Base-by-base conservation (phyloP, 1,139 yeast species). In the Geotrichum macrosporum region DNA sequence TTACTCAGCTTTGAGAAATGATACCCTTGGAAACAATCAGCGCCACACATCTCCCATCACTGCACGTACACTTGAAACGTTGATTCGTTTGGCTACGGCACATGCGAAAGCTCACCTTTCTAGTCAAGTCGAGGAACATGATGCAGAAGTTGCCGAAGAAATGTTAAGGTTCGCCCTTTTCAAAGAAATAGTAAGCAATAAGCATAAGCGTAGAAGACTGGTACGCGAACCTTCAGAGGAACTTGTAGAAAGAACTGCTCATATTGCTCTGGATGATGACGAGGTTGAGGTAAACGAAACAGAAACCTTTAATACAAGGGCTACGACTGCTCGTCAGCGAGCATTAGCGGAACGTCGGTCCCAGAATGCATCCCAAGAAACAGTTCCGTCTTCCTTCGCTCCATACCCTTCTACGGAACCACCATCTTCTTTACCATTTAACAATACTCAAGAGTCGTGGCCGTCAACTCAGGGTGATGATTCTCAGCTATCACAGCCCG, bases 31-130 rank as follows among this genome's bases (percentile, higher is more conserved):
- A 41, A 76, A 73, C 53, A 81, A 81, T 58, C 85, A 81, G 62
- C 77, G 92, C 51, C 80, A 85, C 57, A 88, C 96, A 3, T 84
- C 95, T 1, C 98, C 99, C 33, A 87, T 94, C 56, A 92, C 99
- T 2, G 96, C 98, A 19, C 86, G 99, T 80, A 94, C 98, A 3
- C 73, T 92, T 58, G 99, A 92, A 69, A 92, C 99, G 0, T 74
- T 92, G 57, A 92, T 92, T 64, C 95, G 99, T 73, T 73, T 92
- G 53, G 76, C 97, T 1, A 86, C 97, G 1, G 98, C 98, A 0
- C 99, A 92, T 66, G 98, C 99, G 19, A 92, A 92, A 64, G 87
- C 92, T 12, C 75, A 98, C 58, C 72, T 92, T 47, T 84, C 95
- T 20, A 77, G 77, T 57, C 73, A 78, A 2, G 82, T 92, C 18